Evolutionary conservation across 192 early-diverging fungal genomes (phyloP).

Genomic region (Coemansia javaensis): DNA sequence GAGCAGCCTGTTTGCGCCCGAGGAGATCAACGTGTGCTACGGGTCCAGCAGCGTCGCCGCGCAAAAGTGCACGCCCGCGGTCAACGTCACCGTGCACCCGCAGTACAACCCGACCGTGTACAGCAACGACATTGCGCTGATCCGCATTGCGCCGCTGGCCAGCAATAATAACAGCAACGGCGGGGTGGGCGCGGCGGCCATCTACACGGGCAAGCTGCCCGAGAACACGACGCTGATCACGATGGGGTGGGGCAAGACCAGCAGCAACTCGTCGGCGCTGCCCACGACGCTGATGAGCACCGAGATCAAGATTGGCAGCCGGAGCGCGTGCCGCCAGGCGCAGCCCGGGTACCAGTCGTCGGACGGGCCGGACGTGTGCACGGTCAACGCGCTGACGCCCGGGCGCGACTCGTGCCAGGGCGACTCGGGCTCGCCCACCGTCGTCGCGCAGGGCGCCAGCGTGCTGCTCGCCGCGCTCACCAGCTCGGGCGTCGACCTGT

Average conservation of each 20-base stretch:
- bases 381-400: conserved; percentile 35
- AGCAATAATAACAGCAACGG: neutral
- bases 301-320: conserved; percentile 20
- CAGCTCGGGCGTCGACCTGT: conserved; percentile 30
- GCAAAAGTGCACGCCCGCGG: conserved; percentile 17
- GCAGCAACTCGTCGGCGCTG: conserved; percentile 12
- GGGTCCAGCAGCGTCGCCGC: conserved; percentile 13
- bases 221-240: conserved; percentile 22
- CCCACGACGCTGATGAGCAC: conserved; percentile 22
- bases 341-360: conserved; percentile 14
- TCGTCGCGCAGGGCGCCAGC: conserved; percentile 9
- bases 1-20: conserved; percentile 7
- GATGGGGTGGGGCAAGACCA: conserved; percentile 48
- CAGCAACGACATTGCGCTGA: conserved; percentile 41
- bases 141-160: conserved; percentile 13
- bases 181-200: neutral
- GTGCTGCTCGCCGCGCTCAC: conserved; percentile 25
- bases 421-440: conserved; percentile 38
- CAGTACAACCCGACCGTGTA: conserved; percentile 18
- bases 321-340: conserved; percentile 11
- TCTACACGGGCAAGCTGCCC: conserved; percentile 24
- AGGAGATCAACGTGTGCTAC: conserved; percentile 33
- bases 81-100: conserved; percentile 22
- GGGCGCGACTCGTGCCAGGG: conserved; percentile 49
- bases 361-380: conserved; percentile 35